Percentiles rank a stretch among this genome's conserved stretches.
These are phyloP conservation scores for Trypethelium eluteriae DNA, from an alignment of 495 filamentous ascomycete genomes.

Conservation along the genomic window DNA sequence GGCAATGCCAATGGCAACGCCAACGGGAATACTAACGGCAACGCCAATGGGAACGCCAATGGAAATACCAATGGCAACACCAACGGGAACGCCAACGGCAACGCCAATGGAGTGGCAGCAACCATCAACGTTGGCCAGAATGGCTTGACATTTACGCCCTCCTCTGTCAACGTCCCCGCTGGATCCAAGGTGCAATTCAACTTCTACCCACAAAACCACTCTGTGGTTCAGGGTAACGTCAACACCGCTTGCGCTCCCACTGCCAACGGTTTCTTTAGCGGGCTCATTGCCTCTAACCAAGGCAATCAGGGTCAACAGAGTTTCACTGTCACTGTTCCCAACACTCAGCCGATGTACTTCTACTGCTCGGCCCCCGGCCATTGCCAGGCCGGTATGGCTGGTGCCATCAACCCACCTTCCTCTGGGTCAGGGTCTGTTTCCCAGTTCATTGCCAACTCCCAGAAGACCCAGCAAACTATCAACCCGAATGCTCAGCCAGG, in stretches of 20 bases:
- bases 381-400: slow-evolving; percentile 11
- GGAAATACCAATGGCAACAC: background rate
- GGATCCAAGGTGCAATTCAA: slow-evolving; percentile 8
- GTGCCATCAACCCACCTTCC: slow-evolving; percentile 5
- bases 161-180: slow-evolving; percentile 3
- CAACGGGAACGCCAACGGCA: background rate
- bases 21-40: background rate
- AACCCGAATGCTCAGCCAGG: slow-evolving; percentile 8
- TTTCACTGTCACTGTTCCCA: background rate
- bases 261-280: slow-evolving; percentile 5
- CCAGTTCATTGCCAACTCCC: slow-evolving; percentile 7
- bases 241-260: background rate
- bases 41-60: background rate
- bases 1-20: background rate
- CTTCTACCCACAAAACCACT: slow-evolving; percentile 2
- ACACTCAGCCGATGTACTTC: slow-evolving; percentile 3
- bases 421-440: background rate
- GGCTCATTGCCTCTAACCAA: slow-evolving; percentile 3
- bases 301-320: slow-evolving; percentile 9
- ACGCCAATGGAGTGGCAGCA: background rate
- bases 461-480: slow-evolving; percentile 8
- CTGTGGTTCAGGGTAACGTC: slow-evolving; percentile 8
- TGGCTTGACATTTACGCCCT: slow-evolving; percentile 3
- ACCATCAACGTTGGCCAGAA: slow-evolving; percentile 8
- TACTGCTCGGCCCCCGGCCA: slow-evolving; percentile 4